Evolutionary conservation across 2,329 filamentous ascomycete genomes (phyloP).

Genomic region (Claviceps sorghi): DNA sequence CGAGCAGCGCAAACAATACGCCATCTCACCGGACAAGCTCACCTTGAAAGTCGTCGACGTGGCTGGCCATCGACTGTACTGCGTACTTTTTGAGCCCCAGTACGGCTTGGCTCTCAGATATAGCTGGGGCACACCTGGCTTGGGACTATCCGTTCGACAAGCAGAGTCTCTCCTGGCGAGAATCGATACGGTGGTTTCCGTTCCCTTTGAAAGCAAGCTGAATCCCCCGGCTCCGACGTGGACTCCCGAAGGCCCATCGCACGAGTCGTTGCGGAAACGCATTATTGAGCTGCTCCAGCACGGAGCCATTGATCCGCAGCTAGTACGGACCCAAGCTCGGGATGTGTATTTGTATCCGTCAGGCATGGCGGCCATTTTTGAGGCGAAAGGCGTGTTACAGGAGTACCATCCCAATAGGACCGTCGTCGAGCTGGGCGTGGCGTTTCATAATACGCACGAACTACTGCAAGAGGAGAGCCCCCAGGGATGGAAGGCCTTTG

Average conservation of each 20-base stretch:
- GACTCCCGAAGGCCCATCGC: slow-evolving; percentile 23
- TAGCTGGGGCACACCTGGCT: slow-evolving; percentile 31
- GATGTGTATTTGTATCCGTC: slow-evolving; percentile 34
- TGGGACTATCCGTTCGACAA: slow-evolving; percentile 30
- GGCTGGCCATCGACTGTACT: slow-evolving; percentile 27
- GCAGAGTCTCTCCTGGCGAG: slow-evolving; percentile 28
- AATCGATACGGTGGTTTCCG: slow-evolving; percentile 20
- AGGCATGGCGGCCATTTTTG: slow-evolving; percentile 39
- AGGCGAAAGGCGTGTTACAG: slow-evolving; percentile 24
- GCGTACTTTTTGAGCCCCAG: slow-evolving; percentile 24
- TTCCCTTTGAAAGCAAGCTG: slow-evolving; percentile 13
- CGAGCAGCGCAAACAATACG: slow-evolving; percentile 20
- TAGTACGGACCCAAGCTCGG: slow-evolving; percentile 11
- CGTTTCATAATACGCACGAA: slow-evolving; percentile 36
- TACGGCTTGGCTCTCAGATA: slow-evolving; percentile 23
- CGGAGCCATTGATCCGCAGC: slow-evolving; percentile 19
- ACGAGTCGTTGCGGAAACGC: slow-evolving; percentile 23
- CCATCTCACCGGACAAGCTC: slow-evolving; percentile 21
- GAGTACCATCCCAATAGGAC: slow-evolving; percentile 17
- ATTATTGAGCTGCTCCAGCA: slow-evolving; percentile 28
- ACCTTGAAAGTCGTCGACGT: slow-evolving; percentile 25
- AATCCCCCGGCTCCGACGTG: slow-evolving; percentile 21
- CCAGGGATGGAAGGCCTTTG: slow-evolving; percentile 32
- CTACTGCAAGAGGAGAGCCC: slow-evolving; percentile 30
- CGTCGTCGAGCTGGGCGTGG: slow-evolving; percentile 32